Percentiles rank a stretch among this genome's conserved stretches.
phyloP scores from a whole-genome alignment of 2,329 filamentous ascomycete species.

The Penicillium sp. region DNA sequence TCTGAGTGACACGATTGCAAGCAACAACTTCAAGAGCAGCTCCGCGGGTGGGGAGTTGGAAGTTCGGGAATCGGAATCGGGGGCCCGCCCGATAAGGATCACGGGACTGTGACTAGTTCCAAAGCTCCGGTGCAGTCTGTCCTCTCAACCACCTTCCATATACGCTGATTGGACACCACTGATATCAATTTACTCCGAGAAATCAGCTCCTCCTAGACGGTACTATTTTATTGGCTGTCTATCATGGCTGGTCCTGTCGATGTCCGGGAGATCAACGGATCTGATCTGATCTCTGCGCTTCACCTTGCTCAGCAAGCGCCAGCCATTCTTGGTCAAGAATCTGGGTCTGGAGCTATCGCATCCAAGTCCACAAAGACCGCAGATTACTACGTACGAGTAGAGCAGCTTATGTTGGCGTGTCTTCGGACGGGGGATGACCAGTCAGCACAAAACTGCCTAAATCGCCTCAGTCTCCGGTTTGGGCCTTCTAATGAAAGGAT shows the following conservation, averaged over 20 bases:
- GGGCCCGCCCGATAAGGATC: conserved; percentile 21
- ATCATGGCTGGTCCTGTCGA: conserved; percentile 17
- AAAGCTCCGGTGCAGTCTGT: conserved; percentile 1
- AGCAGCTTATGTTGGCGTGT: conserved; percentile 80
- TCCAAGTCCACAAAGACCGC: conserved; percentile 62
- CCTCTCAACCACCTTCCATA: neutral
- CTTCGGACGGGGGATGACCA: conserved; percentile 79
- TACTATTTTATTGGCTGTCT: neutral
- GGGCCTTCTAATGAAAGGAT: conserved; percentile 79
- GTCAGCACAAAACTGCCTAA: conserved; percentile 70
- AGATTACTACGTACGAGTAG: conserved; percentile 79
- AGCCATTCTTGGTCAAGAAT: conserved; percentile 41
- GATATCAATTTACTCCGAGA: neutral
- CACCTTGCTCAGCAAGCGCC: conserved; percentile 44
- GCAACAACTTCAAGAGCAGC: conserved; percentile 4
- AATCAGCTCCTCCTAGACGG: neutral
- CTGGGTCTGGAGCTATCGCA: conserved; percentile 48
- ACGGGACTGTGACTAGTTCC: conserved; percentile 17
- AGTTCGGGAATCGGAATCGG: too few species aligned
- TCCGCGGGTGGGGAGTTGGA: conserved; percentile 8
- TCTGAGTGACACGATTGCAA: neutral
- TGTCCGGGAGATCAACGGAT: conserved; percentile 24
- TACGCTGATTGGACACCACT: neutral
- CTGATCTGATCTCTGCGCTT: conserved; percentile 48
- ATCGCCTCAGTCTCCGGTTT: conserved; percentile 74